Base-by-base conservation (phyloP, 164 flowering plant species). In the Piper betle region DNA sequence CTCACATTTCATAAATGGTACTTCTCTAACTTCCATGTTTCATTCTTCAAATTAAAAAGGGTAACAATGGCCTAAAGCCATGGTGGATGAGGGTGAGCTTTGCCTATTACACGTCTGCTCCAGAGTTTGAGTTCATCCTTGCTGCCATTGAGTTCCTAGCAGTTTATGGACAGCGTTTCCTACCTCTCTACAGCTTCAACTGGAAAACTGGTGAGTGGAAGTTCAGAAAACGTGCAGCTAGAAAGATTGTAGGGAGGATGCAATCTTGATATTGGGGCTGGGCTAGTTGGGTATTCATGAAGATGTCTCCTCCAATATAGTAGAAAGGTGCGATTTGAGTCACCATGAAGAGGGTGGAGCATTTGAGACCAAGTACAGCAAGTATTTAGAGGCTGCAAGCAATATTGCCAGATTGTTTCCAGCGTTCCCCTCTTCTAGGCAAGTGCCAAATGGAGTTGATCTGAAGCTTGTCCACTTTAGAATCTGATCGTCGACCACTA, bases 61-160 rank as follows among this genome's bases (percentile, higher is more conserved):
- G 95, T 9, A 82, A 79, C 59, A 39, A 37, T 2, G 96, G 94
- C 57, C 69, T 81, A 2, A 91, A 87, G 65, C 96, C 95, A 0
- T 92, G 96, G 62, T 88, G 98, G 97, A 85, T 96, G 0, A 79
- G 96, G 69, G 59, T 91, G 17, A 84, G 91, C 71, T 88, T 91
- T 68, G 77, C 91, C 4, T 88, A 85, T 70, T 88, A 88, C 81
- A 85, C 85, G 84, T 72, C 82, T 4, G 61, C 55, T 1, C 78
- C 78, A 55, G 95, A 91, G 62, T 79, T 85, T 11, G 92, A 88
- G 66, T 87, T 81, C 79, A 80, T 85, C 43, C 65, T 88, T 10
- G 74, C 72, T 5, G 88, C 91, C 17, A 13, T 88, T 4, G 95
- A 91, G 60, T 91, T 91, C 65, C 37, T 87, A 54, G 84, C 87